phyloP scores from a whole-genome alignment of 257 asterid species.

The Euphrasia confusa region DNA sequence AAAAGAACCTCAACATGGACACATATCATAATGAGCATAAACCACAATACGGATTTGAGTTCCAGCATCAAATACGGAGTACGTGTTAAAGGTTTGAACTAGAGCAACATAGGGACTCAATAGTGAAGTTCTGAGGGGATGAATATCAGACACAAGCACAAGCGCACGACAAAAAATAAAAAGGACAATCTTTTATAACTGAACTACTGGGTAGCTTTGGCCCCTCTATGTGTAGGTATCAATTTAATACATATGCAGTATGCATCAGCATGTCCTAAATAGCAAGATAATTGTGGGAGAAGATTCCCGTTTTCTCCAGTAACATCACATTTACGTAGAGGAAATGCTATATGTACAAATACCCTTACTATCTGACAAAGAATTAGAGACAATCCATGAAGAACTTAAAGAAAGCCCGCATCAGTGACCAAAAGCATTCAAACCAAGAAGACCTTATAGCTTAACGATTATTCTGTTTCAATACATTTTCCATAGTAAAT shows the following conservation, averaged over 20 bases:
- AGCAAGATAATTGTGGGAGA: constrained; percentile 2
- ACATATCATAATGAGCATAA: constrained; percentile 6
- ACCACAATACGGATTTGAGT: constrained; percentile 1
- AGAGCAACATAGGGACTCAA: constrained; percentile 1
- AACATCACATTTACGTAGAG: constrained; percentile 6
- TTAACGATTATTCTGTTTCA: neutral
- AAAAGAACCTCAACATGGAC: constrained; percentile 8
- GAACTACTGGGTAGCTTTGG: constrained; percentile 19
- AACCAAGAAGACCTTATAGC: neutral
- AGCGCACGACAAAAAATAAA: neutral
- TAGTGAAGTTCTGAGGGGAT: neutral
- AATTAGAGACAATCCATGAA: constrained; percentile 12
- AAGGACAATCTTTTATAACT: neutral
- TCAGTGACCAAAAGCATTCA: neutral
- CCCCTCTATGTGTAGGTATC: constrained; percentile 8
- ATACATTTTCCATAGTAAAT: neutral
- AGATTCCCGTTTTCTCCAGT: constrained; percentile 9
- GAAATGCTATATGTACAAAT: neutral
- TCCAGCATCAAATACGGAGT: constrained; percentile 13
- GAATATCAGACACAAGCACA: constrained; percentile 8
- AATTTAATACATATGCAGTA: neutral
- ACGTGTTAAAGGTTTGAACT: neutral
- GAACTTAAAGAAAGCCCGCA: constrained; percentile 1
- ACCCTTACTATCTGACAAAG: constrained; percentile 9
- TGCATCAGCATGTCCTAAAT: constrained; percentile 4